These are phyloP conservation scores for Psilocybe tampanensis DNA, from an alignment of 768 basidiomycete genomes.

Conservation along the genomic window DNA sequence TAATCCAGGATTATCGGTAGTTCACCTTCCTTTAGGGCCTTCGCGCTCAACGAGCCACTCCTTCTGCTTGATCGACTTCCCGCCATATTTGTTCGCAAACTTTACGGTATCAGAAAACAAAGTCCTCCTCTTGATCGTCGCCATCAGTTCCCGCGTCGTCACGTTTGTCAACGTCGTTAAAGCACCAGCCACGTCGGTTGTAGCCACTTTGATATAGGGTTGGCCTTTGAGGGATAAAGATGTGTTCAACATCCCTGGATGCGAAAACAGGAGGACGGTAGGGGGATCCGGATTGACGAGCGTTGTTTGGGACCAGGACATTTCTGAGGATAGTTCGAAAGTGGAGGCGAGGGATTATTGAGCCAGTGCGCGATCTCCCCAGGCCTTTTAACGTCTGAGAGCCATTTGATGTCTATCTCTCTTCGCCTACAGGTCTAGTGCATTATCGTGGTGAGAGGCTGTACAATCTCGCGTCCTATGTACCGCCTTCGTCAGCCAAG, in stretches of 20 bases:
- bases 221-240: slow-evolving; percentile 17
- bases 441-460: too few species aligned
- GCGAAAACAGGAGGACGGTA: slow-evolving; percentile 22
- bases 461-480: too few species aligned
- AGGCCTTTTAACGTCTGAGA: too few species aligned
- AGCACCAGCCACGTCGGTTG: slow-evolving; percentile 15
- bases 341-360: background rate
- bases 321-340: background rate
- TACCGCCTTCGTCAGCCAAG: too few species aligned
- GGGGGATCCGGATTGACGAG: slow-evolving; percentile 9
- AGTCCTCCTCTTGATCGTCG: slow-evolving; percentile 16
- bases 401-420: too few species aligned
- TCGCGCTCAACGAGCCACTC: slow-evolving; percentile 22
- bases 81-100: slow-evolving; percentile 21
- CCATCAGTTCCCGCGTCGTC: slow-evolving; percentile 17
- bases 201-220: slow-evolving; percentile 22
- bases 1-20: too few species aligned
- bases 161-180: slow-evolving; percentile 24
- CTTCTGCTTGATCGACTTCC: slow-evolving; percentile 20
- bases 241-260: slow-evolving; percentile 21
- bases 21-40: slow-evolving; percentile 18
- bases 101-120: slow-evolving; percentile 25
- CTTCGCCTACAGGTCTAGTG: too few species aligned
- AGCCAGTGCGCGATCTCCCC: too few species aligned
- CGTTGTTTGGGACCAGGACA: slow-evolving; percentile 14